A percentile compares a stretch with the other conserved stretches of the same genome.
Evolutionary conservation across 371 early-diverging fungal species (phyloP).

Genomic region (Apophysomyces ossiformis): DNA sequence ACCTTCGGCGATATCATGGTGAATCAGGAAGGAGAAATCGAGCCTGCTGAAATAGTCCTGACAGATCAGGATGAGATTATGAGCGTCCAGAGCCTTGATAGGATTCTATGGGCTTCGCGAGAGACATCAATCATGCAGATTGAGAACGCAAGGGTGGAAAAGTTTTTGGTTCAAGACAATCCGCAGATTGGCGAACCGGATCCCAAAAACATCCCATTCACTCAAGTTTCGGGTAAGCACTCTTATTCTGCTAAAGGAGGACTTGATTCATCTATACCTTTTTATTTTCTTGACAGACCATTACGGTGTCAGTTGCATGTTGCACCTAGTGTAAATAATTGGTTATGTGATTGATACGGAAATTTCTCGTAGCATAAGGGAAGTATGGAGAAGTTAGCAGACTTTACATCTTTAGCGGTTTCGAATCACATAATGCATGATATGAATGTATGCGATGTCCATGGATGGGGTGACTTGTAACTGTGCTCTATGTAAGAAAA

Average conservation of each 20-base stretch:
- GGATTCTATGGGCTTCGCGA: slow-evolving; percentile 55
- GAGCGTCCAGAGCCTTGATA: slow-evolving; percentile 74
- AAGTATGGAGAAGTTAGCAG: no score
- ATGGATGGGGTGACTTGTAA: no score
- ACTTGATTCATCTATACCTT: neutral
- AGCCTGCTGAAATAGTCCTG: slow-evolving; percentile 65
- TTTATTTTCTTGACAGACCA: slow-evolving; percentile 31
- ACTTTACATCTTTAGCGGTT: no score
- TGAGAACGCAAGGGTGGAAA: slow-evolving; percentile 33
- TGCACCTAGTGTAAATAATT: neutral
- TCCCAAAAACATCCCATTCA: slow-evolving; percentile 31
- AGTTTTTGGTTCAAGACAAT: slow-evolving; percentile 36
- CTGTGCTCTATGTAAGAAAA: no score
- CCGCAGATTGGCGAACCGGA: slow-evolving; percentile 12
- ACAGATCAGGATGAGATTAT: slow-evolving; percentile 59
- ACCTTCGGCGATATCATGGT: slow-evolving; percentile 72
- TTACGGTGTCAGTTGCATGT: slow-evolving; percentile 29
- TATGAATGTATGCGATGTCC: no score
- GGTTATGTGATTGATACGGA: no score
- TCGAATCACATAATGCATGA: no score
- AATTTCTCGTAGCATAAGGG: no score
- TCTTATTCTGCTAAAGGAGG: no score
- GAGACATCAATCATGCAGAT: slow-evolving; percentile 14
- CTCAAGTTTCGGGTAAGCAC: slow-evolving; percentile 55
- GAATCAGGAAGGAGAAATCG: slow-evolving; percentile 40